These are phyloP conservation scores for Alloteropsis semialata DNA, from an alignment of 176 grass and related monocot species.

Conservation along the genomic window DNA sequence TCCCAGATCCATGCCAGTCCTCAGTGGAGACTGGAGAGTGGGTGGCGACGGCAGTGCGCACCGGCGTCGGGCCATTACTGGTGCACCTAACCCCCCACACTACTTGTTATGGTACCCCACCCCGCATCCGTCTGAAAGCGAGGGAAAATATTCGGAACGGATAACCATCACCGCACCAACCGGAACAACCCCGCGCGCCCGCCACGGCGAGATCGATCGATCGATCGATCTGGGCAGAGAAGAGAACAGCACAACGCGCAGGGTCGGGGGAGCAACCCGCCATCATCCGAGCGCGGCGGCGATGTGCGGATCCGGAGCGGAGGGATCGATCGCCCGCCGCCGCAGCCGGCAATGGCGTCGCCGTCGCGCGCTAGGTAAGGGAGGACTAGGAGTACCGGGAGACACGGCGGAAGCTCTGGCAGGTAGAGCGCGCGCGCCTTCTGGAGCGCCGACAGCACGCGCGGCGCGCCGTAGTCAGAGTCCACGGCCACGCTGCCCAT, in stretches of 20 bases:
- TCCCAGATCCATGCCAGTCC: background rate
- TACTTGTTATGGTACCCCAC: background rate
- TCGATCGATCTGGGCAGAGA: slow-evolving; percentile 5
- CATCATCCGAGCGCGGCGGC: background rate
- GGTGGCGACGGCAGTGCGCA: background rate
- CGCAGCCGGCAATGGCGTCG: background rate
- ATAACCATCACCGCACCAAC: background rate
- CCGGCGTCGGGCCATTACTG: background rate
- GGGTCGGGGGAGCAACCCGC: background rate
- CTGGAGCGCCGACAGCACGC: slow-evolving; percentile 80
- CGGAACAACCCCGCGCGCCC: background rate
- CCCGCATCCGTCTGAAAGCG: slow-evolving; percentile 14
- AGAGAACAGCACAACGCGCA: background rate
- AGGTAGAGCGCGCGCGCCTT: slow-evolving; percentile 61
- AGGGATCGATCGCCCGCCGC: background rate
- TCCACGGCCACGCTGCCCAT: slow-evolving; percentile 47
- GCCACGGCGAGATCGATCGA: background rate
- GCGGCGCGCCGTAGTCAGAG: slow-evolving; percentile 80
- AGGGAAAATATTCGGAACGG: background rate
- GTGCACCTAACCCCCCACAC: background rate
- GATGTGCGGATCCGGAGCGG: background rate
- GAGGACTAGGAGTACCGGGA: slow-evolving; percentile 48
- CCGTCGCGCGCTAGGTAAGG: background rate
- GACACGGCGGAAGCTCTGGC: slow-evolving; percentile 75
- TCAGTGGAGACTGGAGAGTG: background rate